These are phyloP conservation scores for Rhododendron henanense DNA, from an alignment of 148 eudicot genomes.

Conservation along the genomic window DNA sequence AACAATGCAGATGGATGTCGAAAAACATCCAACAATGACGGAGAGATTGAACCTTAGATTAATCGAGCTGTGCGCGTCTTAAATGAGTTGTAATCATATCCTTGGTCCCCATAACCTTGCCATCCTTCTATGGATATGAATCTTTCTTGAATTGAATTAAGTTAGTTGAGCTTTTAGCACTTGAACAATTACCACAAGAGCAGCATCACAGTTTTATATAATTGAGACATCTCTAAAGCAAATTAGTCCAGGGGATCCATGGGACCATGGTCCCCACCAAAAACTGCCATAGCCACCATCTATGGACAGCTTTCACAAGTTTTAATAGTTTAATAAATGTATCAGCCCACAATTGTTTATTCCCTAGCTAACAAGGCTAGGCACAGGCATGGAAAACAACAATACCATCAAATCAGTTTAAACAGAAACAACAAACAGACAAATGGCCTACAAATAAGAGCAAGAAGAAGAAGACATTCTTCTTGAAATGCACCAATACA, in stretches of 20 bases:
- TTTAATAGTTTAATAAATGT: neutral
- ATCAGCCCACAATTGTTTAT: neutral
- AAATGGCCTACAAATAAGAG: slow-evolving; percentile 15
- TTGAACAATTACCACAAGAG: neutral
- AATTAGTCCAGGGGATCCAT: neutral
- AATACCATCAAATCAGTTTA: neutral
- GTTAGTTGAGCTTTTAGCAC: neutral
- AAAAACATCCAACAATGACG: neutral
- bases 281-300: neutral
- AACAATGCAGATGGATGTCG: neutral
- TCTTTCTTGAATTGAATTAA: neutral
- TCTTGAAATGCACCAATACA: neutral
- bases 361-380: neutral
- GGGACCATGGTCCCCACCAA: neutral
- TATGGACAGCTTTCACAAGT: neutral
- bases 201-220: neutral
- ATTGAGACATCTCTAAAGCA: neutral
- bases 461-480: slow-evolving; percentile 19
- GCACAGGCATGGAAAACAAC: neutral
- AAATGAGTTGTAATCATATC: neutral
- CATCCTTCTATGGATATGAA: neutral
- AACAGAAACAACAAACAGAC: slow-evolving; percentile 12
- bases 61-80: neutral
- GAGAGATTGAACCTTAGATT: neutral
- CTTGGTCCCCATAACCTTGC: neutral